A percentile compares a stretch with the other conserved stretches of the same genome.
Conservation (phyloP, 2,329 filamentous ascomycete genomes). For the Fusarium sp. region DNA sequence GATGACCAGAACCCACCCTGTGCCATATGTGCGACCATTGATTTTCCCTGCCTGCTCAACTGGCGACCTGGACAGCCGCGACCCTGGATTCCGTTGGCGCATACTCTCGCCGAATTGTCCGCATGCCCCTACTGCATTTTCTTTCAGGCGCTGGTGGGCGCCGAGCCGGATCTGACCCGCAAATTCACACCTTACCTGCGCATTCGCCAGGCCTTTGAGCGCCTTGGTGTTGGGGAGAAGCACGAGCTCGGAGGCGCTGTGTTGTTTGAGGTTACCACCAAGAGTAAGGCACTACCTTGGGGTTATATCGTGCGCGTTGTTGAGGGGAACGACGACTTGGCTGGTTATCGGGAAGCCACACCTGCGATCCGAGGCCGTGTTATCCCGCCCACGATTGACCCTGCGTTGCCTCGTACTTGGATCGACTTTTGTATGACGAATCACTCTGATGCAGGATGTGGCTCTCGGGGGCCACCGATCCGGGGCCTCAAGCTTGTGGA, state of each 20-base stretch:
- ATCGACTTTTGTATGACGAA: slow-evolving; percentile 54
- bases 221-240: slow-evolving; percentile 55
- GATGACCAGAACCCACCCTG: slow-evolving; percentile 51
- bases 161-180: slow-evolving; percentile 48
- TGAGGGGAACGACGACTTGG: slow-evolving; percentile 45
- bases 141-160: slow-evolving; percentile 55
- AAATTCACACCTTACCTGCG: slow-evolving; percentile 58
- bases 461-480: slow-evolving; percentile 34
- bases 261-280: slow-evolving; percentile 56
- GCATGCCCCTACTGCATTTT: slow-evolving; percentile 58
- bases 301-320: slow-evolving; percentile 55
- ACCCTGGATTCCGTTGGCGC: slow-evolving; percentile 56
- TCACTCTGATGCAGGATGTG: slow-evolving; percentile 48
- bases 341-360: slow-evolving; percentile 39
- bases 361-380: slow-evolving; percentile 51
- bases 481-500: slow-evolving; percentile 54
- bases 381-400: slow-evolving; percentile 51
- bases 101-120: slow-evolving; percentile 50
- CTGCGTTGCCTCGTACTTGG: slow-evolving; percentile 53
- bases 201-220: slow-evolving; percentile 57
- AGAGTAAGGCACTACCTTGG: slow-evolving; percentile 56
- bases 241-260: slow-evolving; percentile 55
- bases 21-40: slow-evolving; percentile 53
- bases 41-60: slow-evolving; percentile 55
- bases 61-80: slow-evolving; percentile 55